Conservation (phyloP, 2,329 filamentous ascomycete genomes). For the Ceratocystis variospora region DNA sequence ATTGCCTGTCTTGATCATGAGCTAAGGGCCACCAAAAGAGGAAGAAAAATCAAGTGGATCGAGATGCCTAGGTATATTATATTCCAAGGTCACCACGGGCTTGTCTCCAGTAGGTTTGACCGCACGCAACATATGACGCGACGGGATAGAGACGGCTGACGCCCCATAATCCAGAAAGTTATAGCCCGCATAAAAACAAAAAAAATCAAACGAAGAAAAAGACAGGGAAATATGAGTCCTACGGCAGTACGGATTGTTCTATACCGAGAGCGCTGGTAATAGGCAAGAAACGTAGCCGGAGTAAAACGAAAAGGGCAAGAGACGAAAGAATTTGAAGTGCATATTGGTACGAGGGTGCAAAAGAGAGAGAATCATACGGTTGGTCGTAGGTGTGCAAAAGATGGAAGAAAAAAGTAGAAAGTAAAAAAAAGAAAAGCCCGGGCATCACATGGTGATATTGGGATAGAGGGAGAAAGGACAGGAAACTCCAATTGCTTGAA, state of each 20-base stretch:
- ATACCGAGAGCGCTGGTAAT: not conserved
- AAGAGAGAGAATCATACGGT: constrained; percentile 1
- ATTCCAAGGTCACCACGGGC: not conserved
- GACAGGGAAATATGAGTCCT: not conserved
- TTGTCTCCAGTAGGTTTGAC: not conserved
- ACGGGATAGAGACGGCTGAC: not conserved
- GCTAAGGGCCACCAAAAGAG: constrained; percentile 6
- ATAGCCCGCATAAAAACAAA: not conserved
- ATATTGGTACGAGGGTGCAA: not conserved
- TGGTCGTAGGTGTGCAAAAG: constrained; percentile 1
- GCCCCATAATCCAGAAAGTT: not conserved
- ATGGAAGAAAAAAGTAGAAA: constrained; percentile 9
- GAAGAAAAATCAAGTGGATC: constrained; percentile 8
- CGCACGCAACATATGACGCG: not conserved
- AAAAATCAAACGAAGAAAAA: not conserved
- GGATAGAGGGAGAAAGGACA: constrained; percentile 5
- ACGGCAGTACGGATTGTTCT: not conserved
- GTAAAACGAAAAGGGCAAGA: not conserved
- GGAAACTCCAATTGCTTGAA: not conserved
- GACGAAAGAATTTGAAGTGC: not conserved
- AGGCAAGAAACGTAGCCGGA: not conserved
- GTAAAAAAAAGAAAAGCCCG: constrained; percentile 2
- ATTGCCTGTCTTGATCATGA: not conserved
- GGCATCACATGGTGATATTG: constrained; percentile 1
- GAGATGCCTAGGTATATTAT: not conserved